A percentile compares a stretch with the other conserved stretches of the same genome.
phyloP scores from a whole-genome alignment of 352 stramenopile genomes.

The Pythium utonaiense region DNA sequence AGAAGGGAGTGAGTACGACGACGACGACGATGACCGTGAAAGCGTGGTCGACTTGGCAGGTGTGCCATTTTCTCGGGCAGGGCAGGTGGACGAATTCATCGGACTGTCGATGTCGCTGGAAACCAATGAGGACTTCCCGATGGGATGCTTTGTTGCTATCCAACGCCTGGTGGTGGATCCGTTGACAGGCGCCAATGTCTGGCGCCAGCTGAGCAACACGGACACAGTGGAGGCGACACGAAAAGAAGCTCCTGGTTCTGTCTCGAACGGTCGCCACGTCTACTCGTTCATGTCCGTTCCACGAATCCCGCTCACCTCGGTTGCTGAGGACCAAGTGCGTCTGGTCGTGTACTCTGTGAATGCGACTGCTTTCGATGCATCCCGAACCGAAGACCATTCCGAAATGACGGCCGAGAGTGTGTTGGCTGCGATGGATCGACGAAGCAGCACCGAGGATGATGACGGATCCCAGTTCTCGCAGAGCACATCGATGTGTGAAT shows the following conservation, averaged over 20 bases:
- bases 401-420: slow-evolving; percentile 73
- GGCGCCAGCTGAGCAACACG: slow-evolving; percentile 77
- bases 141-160: slow-evolving; percentile 79
- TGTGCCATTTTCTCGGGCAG: slow-evolving; percentile 8
- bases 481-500: slow-evolving; percentile 13
- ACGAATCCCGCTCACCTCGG: slow-evolving; percentile 51
- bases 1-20: slow-evolving; percentile 31
- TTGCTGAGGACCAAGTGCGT: slow-evolving; percentile 61
- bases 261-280: slow-evolving; percentile 40
- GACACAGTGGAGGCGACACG: slow-evolving; percentile 67
- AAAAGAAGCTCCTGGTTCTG: slow-evolving; percentile 34
- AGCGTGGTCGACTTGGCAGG: slow-evolving; percentile 24
- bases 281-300: slow-evolving; percentile 85
- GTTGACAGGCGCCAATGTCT: slow-evolving; percentile 39
- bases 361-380: slow-evolving; percentile 23
- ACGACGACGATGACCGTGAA: slow-evolving; percentile 41
- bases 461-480: slow-evolving; percentile 15
- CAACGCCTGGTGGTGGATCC: slow-evolving; percentile 53
- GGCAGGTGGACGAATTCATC: slow-evolving; percentile 51
- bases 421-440: slow-evolving; percentile 63
- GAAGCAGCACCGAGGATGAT: slow-evolving; percentile 42
- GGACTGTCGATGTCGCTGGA: slow-evolving; percentile 81
- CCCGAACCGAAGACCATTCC: slow-evolving; percentile 38
- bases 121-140: slow-evolving; percentile 70
- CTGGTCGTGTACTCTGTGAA: slow-evolving; percentile 74